Evolutionary conservation across 108 stramenopile genomes (phyloP).

Genomic region (Conticribra guillardii): DNA sequence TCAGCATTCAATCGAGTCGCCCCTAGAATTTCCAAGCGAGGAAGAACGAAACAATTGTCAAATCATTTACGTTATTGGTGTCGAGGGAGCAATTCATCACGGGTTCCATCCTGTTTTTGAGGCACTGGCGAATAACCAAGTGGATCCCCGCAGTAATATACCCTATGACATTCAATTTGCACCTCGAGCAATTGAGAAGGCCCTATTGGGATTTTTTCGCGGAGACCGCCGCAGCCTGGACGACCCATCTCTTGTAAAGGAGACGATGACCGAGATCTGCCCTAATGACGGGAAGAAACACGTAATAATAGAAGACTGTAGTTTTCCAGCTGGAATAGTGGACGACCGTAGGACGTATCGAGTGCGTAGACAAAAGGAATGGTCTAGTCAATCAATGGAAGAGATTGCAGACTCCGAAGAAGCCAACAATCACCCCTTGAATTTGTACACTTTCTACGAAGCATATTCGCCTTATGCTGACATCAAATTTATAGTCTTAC

Average conservation of each 20-base stretch:
- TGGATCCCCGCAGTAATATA: no score
- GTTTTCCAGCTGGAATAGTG: slow-evolving; percentile 20
- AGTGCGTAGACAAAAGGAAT: slow-evolving; percentile 10
- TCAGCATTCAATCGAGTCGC: no score
- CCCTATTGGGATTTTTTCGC: no score
- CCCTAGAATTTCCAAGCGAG: no score
- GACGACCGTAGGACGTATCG: neutral
- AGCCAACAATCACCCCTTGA: slow-evolving; percentile 15
- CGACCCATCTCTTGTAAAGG: slow-evolving; percentile 11
- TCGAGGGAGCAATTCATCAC: no score
- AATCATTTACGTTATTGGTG: no score
- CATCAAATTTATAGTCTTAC: slow-evolving; percentile 29
- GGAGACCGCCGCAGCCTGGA: no score
- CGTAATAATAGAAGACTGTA: slow-evolving; percentile 21
- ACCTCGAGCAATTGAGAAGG: no score
- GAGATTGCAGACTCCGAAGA: slow-evolving; percentile 15
- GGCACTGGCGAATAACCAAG: no score
- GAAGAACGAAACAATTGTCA: no score
- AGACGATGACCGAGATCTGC: slow-evolving; percentile 4
- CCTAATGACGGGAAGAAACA: slow-evolving; percentile 24
- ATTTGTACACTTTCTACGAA: slow-evolving; percentile 23
- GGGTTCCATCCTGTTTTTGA: no score
- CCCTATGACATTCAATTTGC: no score
- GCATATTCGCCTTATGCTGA: slow-evolving; percentile 28
- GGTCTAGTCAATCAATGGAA: slow-evolving; percentile 15